A percentile compares a stretch with the other conserved stretches of the same genome.
These are phyloP conservation scores for Saprolegnia diclina DNA, from an alignment of 352 stramenopile genomes.

Conservation along the genomic window DNA sequence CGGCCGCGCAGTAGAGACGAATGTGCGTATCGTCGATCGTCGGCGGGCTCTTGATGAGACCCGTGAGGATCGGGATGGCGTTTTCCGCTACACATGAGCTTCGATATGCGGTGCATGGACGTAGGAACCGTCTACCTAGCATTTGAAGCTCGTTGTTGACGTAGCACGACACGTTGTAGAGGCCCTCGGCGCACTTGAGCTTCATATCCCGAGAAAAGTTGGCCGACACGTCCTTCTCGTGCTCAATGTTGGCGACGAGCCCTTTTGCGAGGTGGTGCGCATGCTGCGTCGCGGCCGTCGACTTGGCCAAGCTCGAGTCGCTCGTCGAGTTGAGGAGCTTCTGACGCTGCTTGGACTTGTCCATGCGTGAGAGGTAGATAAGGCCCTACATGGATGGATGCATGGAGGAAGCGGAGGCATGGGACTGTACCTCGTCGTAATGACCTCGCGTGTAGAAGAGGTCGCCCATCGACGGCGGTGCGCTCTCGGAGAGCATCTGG, in stretches of 20 bases:
- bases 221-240: constrained; percentile 22
- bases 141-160: constrained; percentile 69
- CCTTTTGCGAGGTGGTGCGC: background rate
- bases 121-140: constrained; percentile 29
- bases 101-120: background rate
- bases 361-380: constrained; percentile 80
- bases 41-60: constrained; percentile 47
- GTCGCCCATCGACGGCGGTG: constrained; percentile 34
- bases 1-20: constrained; percentile 57
- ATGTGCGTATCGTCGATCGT: constrained; percentile 51
- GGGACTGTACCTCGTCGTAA: constrained; percentile 66
- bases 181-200: constrained; percentile 61
- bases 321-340: constrained; percentile 23
- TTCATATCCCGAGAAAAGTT: constrained; percentile 56
- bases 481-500: constrained; percentile 8
- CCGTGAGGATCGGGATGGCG: constrained; percentile 48
- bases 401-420: too few relatives aligned
- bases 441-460: constrained; percentile 81
- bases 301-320: constrained; percentile 7
- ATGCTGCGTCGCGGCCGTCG: background rate
- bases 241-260: constrained; percentile 8
- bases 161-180: constrained; percentile 77
- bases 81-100: constrained; percentile 35
- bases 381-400: constrained; percentile 45
- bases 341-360: constrained; percentile 45